Evolutionary conservation across 371 early-diverging fungal species (phyloP), one percentile per base, ranked within the genome.

Genomic region (Syncephalastrum monosporum): DNA sequence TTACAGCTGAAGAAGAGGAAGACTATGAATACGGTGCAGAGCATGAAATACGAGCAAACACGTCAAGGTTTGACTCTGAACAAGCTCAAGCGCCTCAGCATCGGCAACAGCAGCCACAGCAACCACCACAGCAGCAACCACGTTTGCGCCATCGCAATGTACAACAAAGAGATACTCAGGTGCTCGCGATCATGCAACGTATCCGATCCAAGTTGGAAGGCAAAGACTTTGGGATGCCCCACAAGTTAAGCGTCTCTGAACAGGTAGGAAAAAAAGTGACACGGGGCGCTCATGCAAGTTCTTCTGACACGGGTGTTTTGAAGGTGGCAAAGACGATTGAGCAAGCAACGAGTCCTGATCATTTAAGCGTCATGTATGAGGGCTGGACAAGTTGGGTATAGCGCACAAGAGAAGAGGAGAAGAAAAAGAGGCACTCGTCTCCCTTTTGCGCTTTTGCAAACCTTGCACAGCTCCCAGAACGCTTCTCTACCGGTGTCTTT

Each of bases 201-300:
- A 80, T 92, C 13, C 66, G 83, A 23, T 64, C 72, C n/a, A 92
- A 91, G 63, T 68, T 92, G 14, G 87, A 87, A 45, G 92, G 92
- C 15, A 64, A 71, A 10, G 91, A 91, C 58, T 75, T 73, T 59
- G 83, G 75, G 12, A 65, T 72, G 10, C 64, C 59, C 15, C 68
- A 77, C 23, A 74, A 72, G 51, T 76, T 85, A 75, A 76, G 65
- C 45, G 82, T 89, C 10, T 50, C 75, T 15, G 88, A 86, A 55
- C 88, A 89, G 65, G 88, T 84, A 49, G 44, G 21, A 12, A 47
- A 13, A 38, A 38, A 42, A n/a, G 12, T 2, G 5, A 60, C 64
- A 38, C 50, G n/a, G 15, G n/a, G n/a, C 0, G 0, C 29, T 27
- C 1, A 6, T 29, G 13, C 15, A 16, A 24, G 15, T 33, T 23